Evolutionary conservation across 495 filamentous ascomycete species (phyloP).

Genomic region (Penicillium malachiteum): DNA sequence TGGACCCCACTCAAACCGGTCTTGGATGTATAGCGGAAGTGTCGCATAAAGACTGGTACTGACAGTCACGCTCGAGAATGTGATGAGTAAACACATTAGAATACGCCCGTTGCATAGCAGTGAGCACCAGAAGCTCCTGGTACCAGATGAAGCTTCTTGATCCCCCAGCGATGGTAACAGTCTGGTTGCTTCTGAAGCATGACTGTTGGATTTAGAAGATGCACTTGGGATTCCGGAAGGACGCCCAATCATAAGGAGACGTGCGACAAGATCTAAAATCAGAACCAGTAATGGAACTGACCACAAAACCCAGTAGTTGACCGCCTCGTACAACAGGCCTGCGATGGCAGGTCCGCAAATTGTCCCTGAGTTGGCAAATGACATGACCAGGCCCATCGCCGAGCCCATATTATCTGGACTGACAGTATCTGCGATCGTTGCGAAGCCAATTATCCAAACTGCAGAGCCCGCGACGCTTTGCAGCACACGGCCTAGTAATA

Average conservation of each 20-base stretch:
- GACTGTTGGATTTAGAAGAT: not conserved
- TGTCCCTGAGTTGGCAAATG: conserved; percentile 17
- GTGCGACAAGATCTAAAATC: conserved; percentile 17
- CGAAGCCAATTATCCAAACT: conserved; percentile 26
- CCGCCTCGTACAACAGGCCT: conserved; percentile 18
- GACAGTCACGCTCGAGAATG: not conserved
- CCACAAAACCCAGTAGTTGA: conserved; percentile 28
- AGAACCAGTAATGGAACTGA: conserved; percentile 20
- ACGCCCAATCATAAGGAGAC: conserved; percentile 5
- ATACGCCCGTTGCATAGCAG: not conserved
- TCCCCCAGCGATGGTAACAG: not conserved
- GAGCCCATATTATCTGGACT: conserved; percentile 16
- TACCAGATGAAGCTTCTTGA: not conserved
- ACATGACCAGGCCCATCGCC: conserved; percentile 15
- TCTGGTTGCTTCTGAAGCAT: not conserved
- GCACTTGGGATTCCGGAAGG: not conserved
- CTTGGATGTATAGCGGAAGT: conserved; percentile 6
- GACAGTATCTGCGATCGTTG: conserved; percentile 22
- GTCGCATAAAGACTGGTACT: conserved; percentile 9
- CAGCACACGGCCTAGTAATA: conserved; percentile 20
- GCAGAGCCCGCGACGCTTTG: conserved; percentile 21
- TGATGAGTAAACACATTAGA: not conserved
- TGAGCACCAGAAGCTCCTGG: not conserved
- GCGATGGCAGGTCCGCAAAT: conserved; percentile 23
- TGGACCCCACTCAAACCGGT: conserved; percentile 11